Evolutionary conservation across 768 basidiomycete species (phyloP).

Genomic region (Pleurotus pulmonarius): DNA sequence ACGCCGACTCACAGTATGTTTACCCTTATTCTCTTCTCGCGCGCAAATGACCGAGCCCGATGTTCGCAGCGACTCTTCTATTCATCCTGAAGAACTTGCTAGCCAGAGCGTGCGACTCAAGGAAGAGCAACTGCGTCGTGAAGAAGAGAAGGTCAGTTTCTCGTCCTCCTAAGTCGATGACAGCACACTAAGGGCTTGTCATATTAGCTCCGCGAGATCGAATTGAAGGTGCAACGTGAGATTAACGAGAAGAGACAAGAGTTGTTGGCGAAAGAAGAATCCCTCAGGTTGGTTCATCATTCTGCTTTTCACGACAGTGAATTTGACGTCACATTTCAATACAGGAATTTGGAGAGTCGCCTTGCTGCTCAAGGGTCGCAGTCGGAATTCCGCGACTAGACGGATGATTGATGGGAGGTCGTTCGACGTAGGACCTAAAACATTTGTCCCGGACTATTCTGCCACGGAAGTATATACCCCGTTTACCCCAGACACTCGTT

Average conservation of each 20-base stretch:
- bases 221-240: constrained; percentile 96
- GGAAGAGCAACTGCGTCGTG: constrained; percentile 95
- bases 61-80: constrained; percentile 69
- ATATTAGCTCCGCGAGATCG: constrained; percentile 86
- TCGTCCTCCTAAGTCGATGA: not conserved
- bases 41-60: constrained; percentile 18
- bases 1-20: constrained; percentile 70
- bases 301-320: not conserved
- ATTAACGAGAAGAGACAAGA: constrained; percentile 98
- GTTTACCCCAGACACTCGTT: constrained; percentile 17
- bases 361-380: constrained; percentile 87
- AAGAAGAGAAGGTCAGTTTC: constrained; percentile 85
- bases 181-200: not conserved
- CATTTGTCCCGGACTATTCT: constrained; percentile 16
- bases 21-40: constrained; percentile 2
- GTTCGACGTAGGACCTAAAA: constrained; percentile 5
- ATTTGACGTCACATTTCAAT: not conserved
- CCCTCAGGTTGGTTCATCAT: constrained; percentile 60
- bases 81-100: constrained; percentile 94
- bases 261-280: constrained; percentile 93
- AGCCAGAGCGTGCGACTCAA: constrained; percentile 96
- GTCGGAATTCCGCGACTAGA: constrained; percentile 64
- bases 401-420: constrained; percentile 9
- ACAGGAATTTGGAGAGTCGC: constrained; percentile 84
- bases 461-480: constrained; percentile 6